phyloP scores from a whole-genome alignment of 257 asterid genomes.

The Ligustrum vulgare region DNA sequence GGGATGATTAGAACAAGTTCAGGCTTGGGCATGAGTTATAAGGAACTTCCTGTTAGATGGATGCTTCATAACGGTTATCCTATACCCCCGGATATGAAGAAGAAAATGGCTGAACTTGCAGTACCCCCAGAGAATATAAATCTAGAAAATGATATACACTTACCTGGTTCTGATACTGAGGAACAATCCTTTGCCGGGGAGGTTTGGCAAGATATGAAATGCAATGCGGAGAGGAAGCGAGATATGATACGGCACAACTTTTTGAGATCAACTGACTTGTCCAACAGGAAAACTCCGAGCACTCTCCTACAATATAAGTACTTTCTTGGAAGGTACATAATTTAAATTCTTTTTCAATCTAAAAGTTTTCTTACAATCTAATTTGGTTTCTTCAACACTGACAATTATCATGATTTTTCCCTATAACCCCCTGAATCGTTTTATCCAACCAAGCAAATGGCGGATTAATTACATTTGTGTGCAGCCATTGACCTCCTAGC shows the following conservation, averaged over 20 bases:
- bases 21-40: slow-evolving; percentile 44
- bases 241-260: slow-evolving; percentile 49
- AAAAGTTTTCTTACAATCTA: too few species aligned
- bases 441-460: too few species aligned
- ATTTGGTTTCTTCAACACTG: too few species aligned
- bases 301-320: slow-evolving; percentile 47
- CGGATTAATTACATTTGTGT: too few species aligned
- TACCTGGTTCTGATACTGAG: slow-evolving; percentile 29
- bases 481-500: too few species aligned
- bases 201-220: slow-evolving; percentile 61
- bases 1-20: slow-evolving; percentile 55
- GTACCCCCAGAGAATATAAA: slow-evolving; percentile 11
- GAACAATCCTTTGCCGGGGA: slow-evolving; percentile 58
- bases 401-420: too few species aligned
- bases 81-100: slow-evolving; percentile 50
- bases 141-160: slow-evolving; percentile 20
- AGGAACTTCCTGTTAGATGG: slow-evolving; percentile 61
- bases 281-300: slow-evolving; percentile 53
- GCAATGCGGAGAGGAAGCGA: slow-evolving; percentile 43
- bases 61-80: slow-evolving; percentile 60
- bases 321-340: slow-evolving; percentile 49
- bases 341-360: not conserved
- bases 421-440: too few species aligned
- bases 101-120: slow-evolving; percentile 24
- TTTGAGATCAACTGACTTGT: slow-evolving; percentile 45